These are phyloP conservation scores for Diplocarpon rosae DNA, from an alignment of 2,329 filamentous ascomycete genomes.

Conservation along the genomic window DNA sequence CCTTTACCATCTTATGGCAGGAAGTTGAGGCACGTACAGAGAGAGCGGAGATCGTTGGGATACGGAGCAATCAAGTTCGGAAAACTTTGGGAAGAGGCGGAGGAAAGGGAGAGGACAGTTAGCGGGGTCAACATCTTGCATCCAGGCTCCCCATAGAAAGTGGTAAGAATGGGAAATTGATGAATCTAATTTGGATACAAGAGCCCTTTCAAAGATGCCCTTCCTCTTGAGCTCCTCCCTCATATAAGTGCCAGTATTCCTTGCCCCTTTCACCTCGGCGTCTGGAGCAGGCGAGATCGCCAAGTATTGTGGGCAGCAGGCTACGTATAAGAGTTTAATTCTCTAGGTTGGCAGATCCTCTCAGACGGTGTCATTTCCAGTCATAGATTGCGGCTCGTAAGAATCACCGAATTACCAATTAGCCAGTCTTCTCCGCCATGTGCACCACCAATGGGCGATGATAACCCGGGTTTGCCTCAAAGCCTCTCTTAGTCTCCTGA, in stretches of 20 bases:
- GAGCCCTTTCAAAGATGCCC: too few relatives aligned
- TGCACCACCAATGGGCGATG: too few relatives aligned
- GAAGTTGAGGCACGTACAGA: constrained; percentile 26
- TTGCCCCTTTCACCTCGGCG: not conserved
- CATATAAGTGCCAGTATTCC: not conserved
- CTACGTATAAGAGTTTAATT: not conserved
- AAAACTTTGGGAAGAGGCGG: constrained; percentile 8
- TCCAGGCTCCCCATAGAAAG: not conserved
- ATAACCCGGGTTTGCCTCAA: too few relatives aligned
- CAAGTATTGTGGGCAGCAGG: not conserved
- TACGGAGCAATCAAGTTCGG: constrained; percentile 10
- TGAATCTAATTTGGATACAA: not conserved
- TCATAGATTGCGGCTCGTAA: too few relatives aligned
- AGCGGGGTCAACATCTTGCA: not conserved
- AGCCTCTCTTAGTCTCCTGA: too few relatives aligned
- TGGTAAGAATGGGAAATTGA: not conserved
- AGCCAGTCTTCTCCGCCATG: too few relatives aligned
- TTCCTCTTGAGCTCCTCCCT: too few relatives aligned
- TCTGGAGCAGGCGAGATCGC: not conserved
- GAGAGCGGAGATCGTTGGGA: constrained; percentile 18
- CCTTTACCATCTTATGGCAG: constrained; percentile 27
- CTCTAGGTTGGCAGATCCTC: not conserved
- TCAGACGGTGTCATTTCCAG: too few relatives aligned
- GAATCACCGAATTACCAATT: too few relatives aligned
- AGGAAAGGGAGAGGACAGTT: not conserved